phyloP scores from a whole-genome alignment of 1,284 basidiomycete genomes.

The Melampsora larici-populina region DNA sequence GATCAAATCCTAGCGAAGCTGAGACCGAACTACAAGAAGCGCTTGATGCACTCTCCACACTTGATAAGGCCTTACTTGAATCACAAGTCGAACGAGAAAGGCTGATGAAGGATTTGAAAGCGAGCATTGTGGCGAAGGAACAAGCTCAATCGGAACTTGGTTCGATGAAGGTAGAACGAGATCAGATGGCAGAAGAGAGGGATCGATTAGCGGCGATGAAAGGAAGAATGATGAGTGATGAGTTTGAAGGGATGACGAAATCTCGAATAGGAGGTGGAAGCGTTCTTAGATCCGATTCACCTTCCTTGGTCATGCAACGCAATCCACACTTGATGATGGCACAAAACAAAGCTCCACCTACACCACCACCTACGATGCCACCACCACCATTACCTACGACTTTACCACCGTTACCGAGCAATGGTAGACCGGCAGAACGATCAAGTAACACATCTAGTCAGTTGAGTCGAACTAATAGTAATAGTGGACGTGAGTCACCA shows the following conservation, averaged over 20 bases:
- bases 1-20: constrained; percentile 12
- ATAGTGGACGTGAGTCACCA: constrained; percentile 29
- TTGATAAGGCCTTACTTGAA: constrained; percentile 53
- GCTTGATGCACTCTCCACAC: constrained; percentile 52
- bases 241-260: constrained; percentile 2
- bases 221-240: constrained; percentile 2
- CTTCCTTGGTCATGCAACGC: constrained; percentile 23
- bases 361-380: constrained; percentile 79
- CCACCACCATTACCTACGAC: constrained; percentile 73
- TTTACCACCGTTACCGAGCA: constrained; percentile 48
- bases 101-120: constrained; percentile 50
- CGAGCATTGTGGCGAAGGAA: constrained; percentile 44
- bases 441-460: constrained; percentile 32
- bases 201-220: constrained; percentile 48
- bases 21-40: constrained; percentile 52
- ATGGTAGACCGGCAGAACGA: constrained; percentile 43
- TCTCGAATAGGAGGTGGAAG: background rate
- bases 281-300: constrained; percentile 44
- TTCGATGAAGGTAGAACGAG: constrained; percentile 56
- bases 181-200: constrained; percentile 43
- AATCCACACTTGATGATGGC: constrained; percentile 30
- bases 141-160: constrained; percentile 73
- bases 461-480: constrained; percentile 31
- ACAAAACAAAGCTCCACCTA: constrained; percentile 71
- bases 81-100: constrained; percentile 54